Evolutionary conservation across 2,329 filamentous ascomycete species (phyloP).

Genomic region (Stagonosporopsis cucurbitacearum): DNA sequence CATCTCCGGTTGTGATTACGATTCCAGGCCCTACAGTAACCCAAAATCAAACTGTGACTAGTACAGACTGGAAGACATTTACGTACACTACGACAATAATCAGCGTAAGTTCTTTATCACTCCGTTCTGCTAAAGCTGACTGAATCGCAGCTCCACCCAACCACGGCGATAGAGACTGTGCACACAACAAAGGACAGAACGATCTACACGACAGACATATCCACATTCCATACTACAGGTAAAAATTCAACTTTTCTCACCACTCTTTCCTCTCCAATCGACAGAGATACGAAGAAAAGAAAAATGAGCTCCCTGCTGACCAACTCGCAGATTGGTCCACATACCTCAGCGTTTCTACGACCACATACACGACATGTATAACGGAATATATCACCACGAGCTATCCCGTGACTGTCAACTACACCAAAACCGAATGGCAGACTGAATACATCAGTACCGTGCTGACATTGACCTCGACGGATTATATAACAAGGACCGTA

Average conservation of each 20-base stretch:
- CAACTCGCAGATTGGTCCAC: slow-evolving; percentile 16
- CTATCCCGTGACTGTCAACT: slow-evolving; percentile 13
- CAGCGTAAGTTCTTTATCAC: slow-evolving; percentile 18
- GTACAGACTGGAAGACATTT: neutral
- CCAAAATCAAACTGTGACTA: slow-evolving; percentile 10
- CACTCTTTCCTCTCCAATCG: too few species aligned
- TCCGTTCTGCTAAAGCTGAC: neutral
- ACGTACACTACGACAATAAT: slow-evolving; percentile 28
- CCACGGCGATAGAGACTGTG: slow-evolving; percentile 21
- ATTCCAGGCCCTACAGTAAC: slow-evolving; percentile 11
- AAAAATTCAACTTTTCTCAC: neutral
- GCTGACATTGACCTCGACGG: slow-evolving; percentile 15
- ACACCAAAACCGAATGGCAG: slow-evolving; percentile 21
- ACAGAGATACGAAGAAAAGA: too few species aligned
- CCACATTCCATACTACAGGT: slow-evolving; percentile 20
- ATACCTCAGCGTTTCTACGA: slow-evolving; percentile 22
- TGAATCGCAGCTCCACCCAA: slow-evolving; percentile 22
- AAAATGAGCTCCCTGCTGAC: neutral
- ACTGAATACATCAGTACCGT: slow-evolving; percentile 9
- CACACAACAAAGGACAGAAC: slow-evolving; percentile 19
- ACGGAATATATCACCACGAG: slow-evolving; percentile 30
- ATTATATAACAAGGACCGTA: slow-evolving; percentile 19
- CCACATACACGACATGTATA: slow-evolving; percentile 20
- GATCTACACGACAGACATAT: slow-evolving; percentile 16
- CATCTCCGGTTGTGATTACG: slow-evolving; percentile 2